A percentile compares a stretch with the other conserved stretches of the same genome.
phyloP scores from a whole-genome alignment of 2,329 filamentous ascomycete genomes.

The Ophiocordyceps robertsii region DNA sequence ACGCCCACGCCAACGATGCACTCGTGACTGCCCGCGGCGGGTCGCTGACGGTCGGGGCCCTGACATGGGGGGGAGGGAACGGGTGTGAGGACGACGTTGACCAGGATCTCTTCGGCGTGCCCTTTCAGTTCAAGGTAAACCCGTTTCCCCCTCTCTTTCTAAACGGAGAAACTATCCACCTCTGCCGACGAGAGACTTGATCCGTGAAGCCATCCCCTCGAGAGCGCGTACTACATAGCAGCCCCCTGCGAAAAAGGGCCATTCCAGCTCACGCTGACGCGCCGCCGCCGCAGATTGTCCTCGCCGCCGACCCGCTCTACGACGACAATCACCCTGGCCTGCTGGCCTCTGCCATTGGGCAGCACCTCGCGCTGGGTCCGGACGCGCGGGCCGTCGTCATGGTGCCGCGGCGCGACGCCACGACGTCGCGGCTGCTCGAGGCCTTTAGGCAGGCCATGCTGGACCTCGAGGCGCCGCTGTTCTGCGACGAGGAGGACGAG shows the following conservation, averaged over 20 bases:
- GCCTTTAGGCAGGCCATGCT: conserved; percentile 51
- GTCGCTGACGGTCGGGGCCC: conserved; percentile 43
- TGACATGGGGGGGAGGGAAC: conserved; percentile 57
- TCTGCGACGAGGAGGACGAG: conserved; percentile 45
- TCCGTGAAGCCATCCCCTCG: too few species aligned
- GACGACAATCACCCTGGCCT: conserved; percentile 68
- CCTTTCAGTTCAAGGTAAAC: conserved; percentile 37
- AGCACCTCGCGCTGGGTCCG: conserved; percentile 45
- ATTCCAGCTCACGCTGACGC: not conserved
- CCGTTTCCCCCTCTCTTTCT: not conserved
- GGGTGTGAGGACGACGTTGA: conserved; percentile 26
- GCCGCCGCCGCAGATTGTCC: conserved; percentile 43
- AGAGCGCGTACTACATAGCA: too few species aligned
- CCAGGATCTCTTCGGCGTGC: conserved; percentile 26
- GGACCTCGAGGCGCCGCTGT: conserved; percentile 28
- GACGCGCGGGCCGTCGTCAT: conserved; percentile 62
- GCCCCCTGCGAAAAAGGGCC: not conserved
- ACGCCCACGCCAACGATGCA: conserved; percentile 50
- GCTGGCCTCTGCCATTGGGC: conserved; percentile 55
- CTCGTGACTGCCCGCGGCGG: conserved; percentile 43
- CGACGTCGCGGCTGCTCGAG: conserved; percentile 45
- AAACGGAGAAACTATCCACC: not conserved
- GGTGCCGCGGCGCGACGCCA: conserved; percentile 63
- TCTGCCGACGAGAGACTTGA: too few species aligned
- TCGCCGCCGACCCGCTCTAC: conserved; percentile 81